Base-by-base conservation (phyloP, 2,329 filamentous ascomycete species). In the Xylogone sp. region DNA sequence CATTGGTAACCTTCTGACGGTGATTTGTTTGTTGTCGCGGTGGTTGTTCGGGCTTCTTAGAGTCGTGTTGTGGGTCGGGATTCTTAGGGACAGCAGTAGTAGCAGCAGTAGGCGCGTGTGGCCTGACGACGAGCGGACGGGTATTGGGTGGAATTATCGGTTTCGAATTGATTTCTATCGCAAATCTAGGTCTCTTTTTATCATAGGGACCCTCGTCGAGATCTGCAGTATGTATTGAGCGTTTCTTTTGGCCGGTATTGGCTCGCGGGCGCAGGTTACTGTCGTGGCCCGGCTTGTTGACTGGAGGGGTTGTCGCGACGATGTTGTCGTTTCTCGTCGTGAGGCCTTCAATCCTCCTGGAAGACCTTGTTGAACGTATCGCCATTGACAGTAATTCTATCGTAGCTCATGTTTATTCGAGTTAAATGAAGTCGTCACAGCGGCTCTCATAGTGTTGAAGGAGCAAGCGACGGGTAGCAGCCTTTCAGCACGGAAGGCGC, bases 1-100 rank as follows among this genome's bases (percentile, higher is more conserved):
- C 81, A 73, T 83, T 83, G 60, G 73, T 75, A 48, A 79, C 77
- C 66, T 83, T 84, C 58, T 77, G 73, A 61, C 78, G 76, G 55
- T 81, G 75, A 65, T 75, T 79, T 58, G 75, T 77, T 27, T 27
- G 49, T 58, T 62, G 46, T 57, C 53, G 52, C 51, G 53, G 63
- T 53, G 46, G 63, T 43, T 61, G 51, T 50, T 61, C 59, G 57
- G 63, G 60, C 54, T 59, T 62, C 54, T 57, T 50, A 42, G 52
- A 46, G 47, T 44, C 53, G 45, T 56, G 57, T 42, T 50, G 45
- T 43, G 44, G 51, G 54, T 44, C 34, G 34, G 34, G n/a, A 39
- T 39, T 39, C 29, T 50, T 53, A 49, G 50, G 49, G 48, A 68
- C 63, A 48, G 60, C 60, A 51, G 58, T 53, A 27, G 60, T 59